phyloP scores from a whole-genome alignment of 164 flowering plant species.

The Platanus orientalis region DNA sequence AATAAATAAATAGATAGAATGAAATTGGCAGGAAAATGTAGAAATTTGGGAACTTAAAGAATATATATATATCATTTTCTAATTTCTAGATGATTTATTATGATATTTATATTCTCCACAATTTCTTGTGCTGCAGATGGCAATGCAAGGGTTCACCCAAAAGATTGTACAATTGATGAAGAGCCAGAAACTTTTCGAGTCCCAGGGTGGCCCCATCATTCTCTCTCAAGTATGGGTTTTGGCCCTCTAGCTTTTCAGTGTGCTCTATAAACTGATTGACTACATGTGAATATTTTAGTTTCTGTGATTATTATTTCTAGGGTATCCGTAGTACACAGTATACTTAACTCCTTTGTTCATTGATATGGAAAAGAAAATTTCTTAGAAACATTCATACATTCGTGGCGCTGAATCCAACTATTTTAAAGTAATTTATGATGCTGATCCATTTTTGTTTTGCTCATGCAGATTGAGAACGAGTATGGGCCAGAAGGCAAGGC shows the following conservation, averaged over 20 bases:
- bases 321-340: neutral
- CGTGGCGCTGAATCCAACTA: neutral
- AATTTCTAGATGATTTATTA: neutral
- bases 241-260: neutral
- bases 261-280: neutral
- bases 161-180: constrained; percentile 76
- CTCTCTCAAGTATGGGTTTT: constrained; percentile 51
- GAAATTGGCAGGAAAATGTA: no score
- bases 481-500: constrained; percentile 42
- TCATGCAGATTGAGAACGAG: constrained; percentile 65
- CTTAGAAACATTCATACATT: neutral
- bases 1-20: no score
- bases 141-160: constrained; percentile 71
- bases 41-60: neutral
- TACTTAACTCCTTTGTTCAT: neutral
- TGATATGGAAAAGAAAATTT: neutral
- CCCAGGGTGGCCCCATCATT: constrained; percentile 83
- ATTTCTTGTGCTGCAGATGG: constrained; percentile 34
- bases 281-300: neutral
- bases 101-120: neutral
- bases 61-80: neutral
- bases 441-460: neutral
- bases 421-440: neutral
- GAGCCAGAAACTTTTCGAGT: constrained; percentile 51
- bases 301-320: neutral